Conservation (phyloP, 257 asterid genomes). For the Solanum sejunctum region DNA sequence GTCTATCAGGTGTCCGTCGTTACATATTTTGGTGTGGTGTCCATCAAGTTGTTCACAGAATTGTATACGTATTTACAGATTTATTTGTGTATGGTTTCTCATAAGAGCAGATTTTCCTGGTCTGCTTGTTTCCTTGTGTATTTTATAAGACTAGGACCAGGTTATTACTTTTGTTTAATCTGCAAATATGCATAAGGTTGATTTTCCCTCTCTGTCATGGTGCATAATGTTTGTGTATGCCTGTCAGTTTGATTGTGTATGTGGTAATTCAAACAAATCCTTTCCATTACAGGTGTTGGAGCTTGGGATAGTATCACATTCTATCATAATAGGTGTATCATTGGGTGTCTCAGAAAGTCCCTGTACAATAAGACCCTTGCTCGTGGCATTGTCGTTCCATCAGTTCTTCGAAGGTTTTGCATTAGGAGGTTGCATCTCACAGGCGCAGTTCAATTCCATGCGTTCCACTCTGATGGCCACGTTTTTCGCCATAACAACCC, state of each 20-base stretch:
- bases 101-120: not conserved
- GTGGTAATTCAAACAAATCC: not conserved
- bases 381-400: conserved; percentile 80
- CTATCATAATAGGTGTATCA: conserved; percentile 78
- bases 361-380: conserved; percentile 73
- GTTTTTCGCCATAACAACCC: conserved; percentile 81
- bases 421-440: conserved; percentile 89
- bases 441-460: conserved; percentile 48
- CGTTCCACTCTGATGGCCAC: conserved; percentile 70
- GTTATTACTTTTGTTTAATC: not conserved
- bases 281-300: conserved; percentile 55
- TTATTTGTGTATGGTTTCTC: not conserved
- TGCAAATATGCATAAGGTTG: not conserved
- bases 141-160: not conserved
- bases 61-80: not conserved
- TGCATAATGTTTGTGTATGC: not conserved
- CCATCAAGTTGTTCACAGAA: not conserved
- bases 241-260: not conserved
- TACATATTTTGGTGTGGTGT: not conserved
- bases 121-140: not conserved
- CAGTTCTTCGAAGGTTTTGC: conserved; percentile 95
- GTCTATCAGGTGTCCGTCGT: not conserved
- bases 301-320: conserved; percentile 89
- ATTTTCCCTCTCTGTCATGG: not conserved
- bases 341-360: conserved; percentile 92